phyloP scores from a whole-genome alignment of 2,329 filamentous ascomycete genomes.

The Aspergillus tubingensis region DNA sequence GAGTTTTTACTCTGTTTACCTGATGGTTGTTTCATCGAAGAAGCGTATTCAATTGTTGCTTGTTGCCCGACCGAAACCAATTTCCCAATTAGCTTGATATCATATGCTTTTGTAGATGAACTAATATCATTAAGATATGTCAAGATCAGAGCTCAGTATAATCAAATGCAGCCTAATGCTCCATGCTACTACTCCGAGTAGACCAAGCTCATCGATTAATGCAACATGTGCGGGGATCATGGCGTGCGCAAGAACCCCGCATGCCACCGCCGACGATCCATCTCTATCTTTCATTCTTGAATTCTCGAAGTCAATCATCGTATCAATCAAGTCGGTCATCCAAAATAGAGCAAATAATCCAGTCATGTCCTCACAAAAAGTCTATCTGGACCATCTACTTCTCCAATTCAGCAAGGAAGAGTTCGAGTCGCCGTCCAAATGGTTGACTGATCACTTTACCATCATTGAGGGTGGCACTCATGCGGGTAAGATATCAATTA shows the following conservation, averaged over 20 bases:
- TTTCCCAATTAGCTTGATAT: no score
- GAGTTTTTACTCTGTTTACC: no score
- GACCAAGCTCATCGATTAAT: not conserved
- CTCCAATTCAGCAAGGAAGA: slow-evolving; percentile 10
- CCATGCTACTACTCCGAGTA: no score
- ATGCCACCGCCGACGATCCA: not conserved
- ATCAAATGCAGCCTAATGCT: no score
- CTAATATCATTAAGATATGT: no score
- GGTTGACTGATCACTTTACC: slow-evolving; percentile 16
- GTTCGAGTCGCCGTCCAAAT: slow-evolving; percentile 11
- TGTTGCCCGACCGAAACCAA: no score
- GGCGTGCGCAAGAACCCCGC: not conserved
- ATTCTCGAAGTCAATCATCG: not conserved
- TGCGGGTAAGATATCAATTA: not conserved
- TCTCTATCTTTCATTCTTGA: not conserved
- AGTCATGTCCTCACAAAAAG: slow-evolving; percentile 11
- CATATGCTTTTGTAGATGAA: no score
- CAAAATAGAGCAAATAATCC: not conserved
- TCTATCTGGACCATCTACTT: slow-evolving; percentile 16
- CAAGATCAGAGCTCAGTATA: no score
- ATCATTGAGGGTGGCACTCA: slow-evolving; percentile 16
- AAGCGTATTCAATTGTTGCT: no score
- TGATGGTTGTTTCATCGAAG: no score
- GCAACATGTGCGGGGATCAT: not conserved
- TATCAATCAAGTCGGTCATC: not conserved